Evolutionary conservation across 768 basidiomycete genomes (phyloP), one percentile per base, ranked within the genome.

Genomic region (Flagelloscypha sp.): DNA sequence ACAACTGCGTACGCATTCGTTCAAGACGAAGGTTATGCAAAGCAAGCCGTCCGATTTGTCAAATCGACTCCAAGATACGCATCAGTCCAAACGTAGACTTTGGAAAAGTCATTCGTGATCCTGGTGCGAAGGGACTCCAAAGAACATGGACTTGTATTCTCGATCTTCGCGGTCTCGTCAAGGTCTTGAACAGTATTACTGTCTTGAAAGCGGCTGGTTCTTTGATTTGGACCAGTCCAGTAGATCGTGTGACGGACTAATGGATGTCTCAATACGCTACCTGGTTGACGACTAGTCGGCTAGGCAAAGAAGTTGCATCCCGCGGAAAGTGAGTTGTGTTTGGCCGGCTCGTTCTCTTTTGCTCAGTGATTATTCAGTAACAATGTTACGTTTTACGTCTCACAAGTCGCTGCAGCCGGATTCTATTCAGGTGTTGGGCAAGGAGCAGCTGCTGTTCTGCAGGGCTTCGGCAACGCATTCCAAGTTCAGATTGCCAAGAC

Each of bases 11-110:
- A 51, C 45, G 61, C 55, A 2, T 38, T 69, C 18, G 42, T 46
- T 15, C 47, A 46, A 47, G 46, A 58, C n/a, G 31, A 52, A 7
- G 30, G 48, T 5, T 63, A 62, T 47, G 54, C 65, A 9, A 50
- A 57, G 35, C 60, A 57, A 23, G 63, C 59, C 9, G 60, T 50
- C 8, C 38, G 42, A n/a, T 54, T 56, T 38, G 56, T 73, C 35
- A 54, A 71, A 45, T 74, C 24, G 36, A 58, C 15, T 27, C 59
- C 2, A 37, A 47, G 5, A 74, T 71, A 4, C 54, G 46, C 9
- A 70, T 76, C 66, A 63, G 66, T 44, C 73, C 72, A 9, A 70
- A 72, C 50, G 56, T 76, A 48, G 62, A 74, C 38, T 77, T 58
- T 43, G 72, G 71, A 0, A 74, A 76, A 49, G 51, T 71, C 7